Base-by-base conservation (phyloP, 108 stramenopile genomes). In the Parmales sp. region DNA sequence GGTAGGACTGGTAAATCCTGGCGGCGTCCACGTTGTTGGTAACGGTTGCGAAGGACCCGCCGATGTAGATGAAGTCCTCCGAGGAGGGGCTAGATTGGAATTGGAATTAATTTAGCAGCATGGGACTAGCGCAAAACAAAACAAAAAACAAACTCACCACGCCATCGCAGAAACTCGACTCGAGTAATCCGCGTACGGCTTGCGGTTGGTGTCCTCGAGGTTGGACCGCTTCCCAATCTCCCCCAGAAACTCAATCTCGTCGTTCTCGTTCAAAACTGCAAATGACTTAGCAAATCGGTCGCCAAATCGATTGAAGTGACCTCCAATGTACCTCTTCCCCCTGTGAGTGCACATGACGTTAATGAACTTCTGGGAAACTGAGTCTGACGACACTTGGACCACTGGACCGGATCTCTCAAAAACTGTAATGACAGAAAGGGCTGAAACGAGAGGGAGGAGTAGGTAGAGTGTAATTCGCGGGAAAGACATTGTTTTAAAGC, bases 301-400 rank as follows among this genome's bases (percentile, higher is more conserved):
- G 29, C 54, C 54, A 20, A 60, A 60, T 16, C 54, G 13, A 34
- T 60, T 60, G 31, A 60, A 60, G 31, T 60, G 54, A 13, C 54
- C 54, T 3, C 8, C 54, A 34, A 60, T 34, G 54, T 60, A 60
- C 3, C 4, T 18, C n/a, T 34, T 13, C 3, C 54, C 54, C 26
- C 54, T 28, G 54, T 60, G 54, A 11, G 29, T 11, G 54, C 54
- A 60, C 54, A 60, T 60, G n/a, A n/a, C n/a, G n/a, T n/a, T n/a
- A n/a, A n/a, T n/a, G n/a, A n/a, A n/a, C n/a, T n/a, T n/a, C n/a
- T n/a, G n/a, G n/a, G n/a, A n/a, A n/a, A n/a, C n/a, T n/a, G n/a
- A n/a, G n/a, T n/a, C n/a, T n/a, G n/a, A n/a, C n/a, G n/a, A n/a
- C n/a, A n/a, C n/a, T n/a, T n/a, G n/a, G n/a, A n/a, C n/a, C n/a